These are phyloP conservation scores for Venturia aucupariae DNA, from an alignment of 2,329 filamentous ascomycete species.

Conservation along the genomic window DNA sequence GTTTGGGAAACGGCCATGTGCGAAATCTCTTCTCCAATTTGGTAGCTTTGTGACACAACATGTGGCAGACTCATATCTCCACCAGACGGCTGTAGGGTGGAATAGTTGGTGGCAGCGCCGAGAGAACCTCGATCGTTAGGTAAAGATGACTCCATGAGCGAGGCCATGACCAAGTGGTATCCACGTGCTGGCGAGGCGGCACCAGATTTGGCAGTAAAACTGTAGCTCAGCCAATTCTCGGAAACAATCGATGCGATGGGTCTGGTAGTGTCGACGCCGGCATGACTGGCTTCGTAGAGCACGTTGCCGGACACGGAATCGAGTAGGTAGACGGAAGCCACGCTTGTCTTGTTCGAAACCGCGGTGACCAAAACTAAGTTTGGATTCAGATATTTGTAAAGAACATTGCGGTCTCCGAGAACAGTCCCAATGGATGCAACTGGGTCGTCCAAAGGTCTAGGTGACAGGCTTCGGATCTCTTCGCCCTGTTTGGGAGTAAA, in stretches of 20 bases:
- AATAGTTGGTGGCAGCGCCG: constrained; percentile 61
- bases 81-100: constrained; percentile 59
- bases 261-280: constrained; percentile 63
- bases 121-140: constrained; percentile 79
- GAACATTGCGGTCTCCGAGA: constrained; percentile 80
- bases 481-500: constrained; percentile 60
- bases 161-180: constrained; percentile 75
- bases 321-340: constrained; percentile 66
- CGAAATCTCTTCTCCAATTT: constrained; percentile 70
- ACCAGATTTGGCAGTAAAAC: constrained; percentile 49
- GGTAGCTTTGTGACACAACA: constrained; percentile 69
- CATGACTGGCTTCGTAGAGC: constrained; percentile 60
- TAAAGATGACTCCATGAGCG: constrained; percentile 79
- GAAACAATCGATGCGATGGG: constrained; percentile 69
- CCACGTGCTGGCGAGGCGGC: constrained; percentile 57
- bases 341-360: constrained; percentile 47
- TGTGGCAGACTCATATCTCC: constrained; percentile 56
- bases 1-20: constrained; percentile 80
- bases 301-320: constrained; percentile 80
- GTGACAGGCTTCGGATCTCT: constrained; percentile 57
- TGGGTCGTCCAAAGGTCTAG: constrained; percentile 67
- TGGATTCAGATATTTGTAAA: constrained; percentile 94
- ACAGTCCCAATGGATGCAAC: constrained; percentile 93
- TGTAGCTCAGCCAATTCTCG: constrained; percentile 94
- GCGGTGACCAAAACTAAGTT: constrained; percentile 73